These are phyloP conservation scores for Dendrobium officinale DNA, from an alignment of 106 monocot species.

Conservation along the genomic window DNA sequence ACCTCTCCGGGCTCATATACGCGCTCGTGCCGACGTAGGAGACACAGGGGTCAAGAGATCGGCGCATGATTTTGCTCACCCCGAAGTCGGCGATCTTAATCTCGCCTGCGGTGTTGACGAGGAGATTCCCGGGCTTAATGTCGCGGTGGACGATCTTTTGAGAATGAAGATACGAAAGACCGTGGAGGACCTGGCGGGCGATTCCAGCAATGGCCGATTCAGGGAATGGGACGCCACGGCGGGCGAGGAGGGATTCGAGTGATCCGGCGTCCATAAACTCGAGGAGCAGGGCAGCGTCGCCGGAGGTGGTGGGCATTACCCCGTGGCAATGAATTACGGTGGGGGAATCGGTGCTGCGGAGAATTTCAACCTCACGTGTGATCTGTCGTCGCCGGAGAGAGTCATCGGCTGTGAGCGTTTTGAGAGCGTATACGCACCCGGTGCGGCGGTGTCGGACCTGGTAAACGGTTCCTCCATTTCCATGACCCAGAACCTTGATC, in stretches of 20 bases:
- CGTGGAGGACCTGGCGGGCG: slow-evolving; percentile 38
- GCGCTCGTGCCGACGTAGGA: slow-evolving; percentile 81
- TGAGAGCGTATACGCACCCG: slow-evolving; percentile 51
- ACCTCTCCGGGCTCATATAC: slow-evolving; percentile 86
- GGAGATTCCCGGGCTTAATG: slow-evolving; percentile 49
- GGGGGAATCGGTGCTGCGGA: slow-evolving; percentile 47
- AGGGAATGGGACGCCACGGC: slow-evolving; percentile 16
- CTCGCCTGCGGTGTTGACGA: slow-evolving; percentile 32
- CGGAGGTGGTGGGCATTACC: slow-evolving; percentile 25
- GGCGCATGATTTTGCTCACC: slow-evolving; percentile 43
- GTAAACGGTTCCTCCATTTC: slow-evolving; percentile 89
- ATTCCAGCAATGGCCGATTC: slow-evolving; percentile 46
- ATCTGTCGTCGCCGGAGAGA: slow-evolving; percentile 5
- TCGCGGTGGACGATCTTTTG: slow-evolving; percentile 50
- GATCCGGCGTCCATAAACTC: slow-evolving; percentile 45
- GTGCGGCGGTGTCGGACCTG: slow-evolving; percentile 65
- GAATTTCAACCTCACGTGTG: slow-evolving; percentile 45
- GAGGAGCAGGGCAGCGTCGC: slow-evolving; percentile 41
- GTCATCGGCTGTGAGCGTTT: slow-evolving; percentile 36
- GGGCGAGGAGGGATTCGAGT: slow-evolving; percentile 18
- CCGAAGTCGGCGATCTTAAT: slow-evolving; percentile 88
- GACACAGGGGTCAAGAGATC: slow-evolving; percentile 41
- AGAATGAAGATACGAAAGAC: slow-evolving; percentile 57
- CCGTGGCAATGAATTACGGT: slow-evolving; percentile 39
- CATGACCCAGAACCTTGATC: slow-evolving; percentile 67